phyloP scores from a whole-genome alignment of 2,329 filamentous ascomycete genomes.

The Amesomyces nigricolor region DNA sequence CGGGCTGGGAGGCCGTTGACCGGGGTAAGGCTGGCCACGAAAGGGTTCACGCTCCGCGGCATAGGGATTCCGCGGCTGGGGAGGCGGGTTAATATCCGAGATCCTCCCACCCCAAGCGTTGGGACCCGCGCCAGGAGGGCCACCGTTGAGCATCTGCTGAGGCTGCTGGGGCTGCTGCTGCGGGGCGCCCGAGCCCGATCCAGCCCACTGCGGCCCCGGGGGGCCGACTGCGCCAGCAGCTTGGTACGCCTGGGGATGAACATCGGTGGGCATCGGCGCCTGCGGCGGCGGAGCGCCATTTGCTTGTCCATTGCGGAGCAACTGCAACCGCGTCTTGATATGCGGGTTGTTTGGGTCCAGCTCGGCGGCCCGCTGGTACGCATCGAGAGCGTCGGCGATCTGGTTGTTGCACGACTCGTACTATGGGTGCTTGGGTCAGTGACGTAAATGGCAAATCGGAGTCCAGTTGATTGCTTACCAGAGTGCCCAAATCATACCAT shows the following conservation, averaged over 20 bases:
- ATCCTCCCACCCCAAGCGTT: slow-evolving; percentile 56
- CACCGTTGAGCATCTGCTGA: slow-evolving; percentile 34
- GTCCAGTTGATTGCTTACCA: slow-evolving; percentile 56
- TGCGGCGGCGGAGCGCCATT: slow-evolving; percentile 65
- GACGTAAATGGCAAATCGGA: slow-evolving; percentile 9
- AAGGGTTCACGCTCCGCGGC: slow-evolving; percentile 65
- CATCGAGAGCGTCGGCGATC: slow-evolving; percentile 90
- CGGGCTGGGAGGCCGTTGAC: slow-evolving; percentile 69
- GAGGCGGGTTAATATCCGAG: slow-evolving; percentile 71
- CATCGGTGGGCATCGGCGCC: slow-evolving; percentile 89
- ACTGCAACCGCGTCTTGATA: slow-evolving; percentile 88
- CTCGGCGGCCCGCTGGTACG: slow-evolving; percentile 90
- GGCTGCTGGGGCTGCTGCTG: slow-evolving; percentile 31
- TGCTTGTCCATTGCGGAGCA: slow-evolving; percentile 75
- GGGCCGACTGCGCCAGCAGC: slow-evolving; percentile 74
- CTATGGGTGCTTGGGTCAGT: slow-evolving; percentile 38
- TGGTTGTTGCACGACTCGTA: slow-evolving; percentile 99
- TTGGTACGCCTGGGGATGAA: slow-evolving; percentile 92
- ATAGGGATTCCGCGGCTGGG: slow-evolving; percentile 74
- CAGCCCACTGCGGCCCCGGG: slow-evolving; percentile 84
- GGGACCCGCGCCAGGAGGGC: slow-evolving; percentile 54
- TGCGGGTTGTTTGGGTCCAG: slow-evolving; percentile 89
- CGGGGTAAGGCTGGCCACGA: slow-evolving; percentile 60
- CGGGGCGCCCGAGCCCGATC: slow-evolving; percentile 55
- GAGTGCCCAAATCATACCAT: slow-evolving; percentile 94